Evolutionary conservation across 495 filamentous ascomycete species (phyloP), one percentile per base, ranked within the genome.

Genomic region (Aspergillus haitiensis): DNA sequence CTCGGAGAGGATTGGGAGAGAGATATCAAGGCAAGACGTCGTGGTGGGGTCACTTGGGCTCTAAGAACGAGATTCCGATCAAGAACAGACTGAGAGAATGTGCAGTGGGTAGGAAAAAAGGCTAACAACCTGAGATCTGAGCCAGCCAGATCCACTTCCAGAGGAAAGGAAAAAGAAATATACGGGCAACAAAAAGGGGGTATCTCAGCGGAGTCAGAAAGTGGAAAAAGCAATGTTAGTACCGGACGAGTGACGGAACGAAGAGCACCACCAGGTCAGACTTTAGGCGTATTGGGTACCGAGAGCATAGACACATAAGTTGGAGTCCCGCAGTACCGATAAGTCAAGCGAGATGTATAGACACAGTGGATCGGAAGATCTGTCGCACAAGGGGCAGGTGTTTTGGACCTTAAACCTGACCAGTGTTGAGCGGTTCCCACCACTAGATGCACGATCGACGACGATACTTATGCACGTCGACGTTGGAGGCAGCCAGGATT

Each of bases 401-500:
- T 47, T 52, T 42, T 54, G 64, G 40, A 50, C 56, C 57, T 62
- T 58, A 55, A 58, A 60, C 53, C 36, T 44, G 31, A 32, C 50
- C 35, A 47, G 54, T 50, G 44, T 52, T 40, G 44, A 62, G 21
- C 21, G 21, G 21, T 27, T 27, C 21, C 21, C 56, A 61, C 64
- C 58, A 62, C 60, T 58, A 18, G 59, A 47, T 51, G 63, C 59
- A 60, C 60, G 72, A 73, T 74, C 70, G 65, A 65, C 74, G 69
- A 67, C 69, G 65, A 52, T 69, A 70, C 73, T 74, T 70, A 74
- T 77, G 72, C 72, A 73, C 56, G 68, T 59, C 65, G 68, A 71
- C 56, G 60, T 62, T 64, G 57, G 61, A 64, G 59, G 61, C 31
- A 52, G 51, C 62, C 47, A 60, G 56, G 58, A 59, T 61, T 58